Evolutionary conservation across 805 yeast genomes (phyloP), one percentile per base, ranked within the genome.

Genomic region (Monosporozyma servazzii): DNA sequence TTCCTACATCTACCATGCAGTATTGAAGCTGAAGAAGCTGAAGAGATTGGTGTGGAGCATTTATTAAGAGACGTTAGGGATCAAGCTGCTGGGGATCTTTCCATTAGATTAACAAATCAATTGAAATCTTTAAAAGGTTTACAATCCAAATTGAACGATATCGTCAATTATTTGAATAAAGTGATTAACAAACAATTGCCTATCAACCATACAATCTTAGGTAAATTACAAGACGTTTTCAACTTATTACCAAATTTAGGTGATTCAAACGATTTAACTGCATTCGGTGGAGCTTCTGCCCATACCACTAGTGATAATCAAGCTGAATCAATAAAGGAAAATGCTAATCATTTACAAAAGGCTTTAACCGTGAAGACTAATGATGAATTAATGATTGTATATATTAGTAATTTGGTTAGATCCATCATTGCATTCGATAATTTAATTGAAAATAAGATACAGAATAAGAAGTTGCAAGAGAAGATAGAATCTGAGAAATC

Each of bases 41-140:
- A 93, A 71, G 99, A 93, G 70, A 93, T 93, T 59, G 99, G 99
- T 55, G 99, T 93, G 13, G 99, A 93, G 69, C 99, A 93, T 67
- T 71, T 93, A 54, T 71, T 93, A 54, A 82, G 98, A 64, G 99
- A 93, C 64, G 88, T 89, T 23, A 81, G 97, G 62, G 97, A 91
- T 65, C 96, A 90, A 61, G 96, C 98, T 9, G 95, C 96, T 13
- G 99, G 99, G 9, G 84, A 84, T 47, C 77, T 93, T 53, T 84
- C 97, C 2, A 80, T 90, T 49, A 81, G 84, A 64, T 81, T 93
- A 50, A 89, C 98, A 15, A 85, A 86, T 64, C 96, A 89, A 65
- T 80, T 93, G 62, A 86, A 86, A 59, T 88, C 96, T 1, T 75
- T 93, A 53, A 80, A 86, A 59, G 96, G 97, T 1, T 75, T 93